phyloP scores from a whole-genome alignment of 495 filamentous ascomycete genomes.

The Tuber melanosporum region DNA sequence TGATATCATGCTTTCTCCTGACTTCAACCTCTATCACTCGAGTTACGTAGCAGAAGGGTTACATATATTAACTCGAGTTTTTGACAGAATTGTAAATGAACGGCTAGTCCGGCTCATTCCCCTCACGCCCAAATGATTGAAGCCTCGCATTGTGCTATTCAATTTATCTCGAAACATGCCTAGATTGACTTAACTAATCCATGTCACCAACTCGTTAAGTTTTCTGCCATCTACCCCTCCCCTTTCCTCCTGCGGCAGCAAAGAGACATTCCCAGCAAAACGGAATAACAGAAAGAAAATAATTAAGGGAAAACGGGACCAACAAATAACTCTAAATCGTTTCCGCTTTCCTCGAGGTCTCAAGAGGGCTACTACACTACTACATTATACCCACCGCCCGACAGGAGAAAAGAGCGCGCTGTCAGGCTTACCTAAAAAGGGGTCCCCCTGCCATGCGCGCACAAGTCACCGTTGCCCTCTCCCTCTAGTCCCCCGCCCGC shows the following conservation, averaged over 20 bases:
- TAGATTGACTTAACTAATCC: not conserved
- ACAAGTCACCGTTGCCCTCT: not conserved
- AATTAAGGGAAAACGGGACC: not conserved
- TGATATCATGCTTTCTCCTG: not conserved
- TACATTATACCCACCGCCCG: not conserved
- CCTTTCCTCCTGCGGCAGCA: not conserved
- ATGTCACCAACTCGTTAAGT: not conserved
- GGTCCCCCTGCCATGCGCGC: not conserved
- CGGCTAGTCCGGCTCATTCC: not conserved
- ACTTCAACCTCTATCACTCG: not conserved
- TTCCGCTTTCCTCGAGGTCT: not conserved
- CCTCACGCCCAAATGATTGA: not conserved
- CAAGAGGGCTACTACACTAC: not conserved
- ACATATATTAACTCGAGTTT: not conserved
- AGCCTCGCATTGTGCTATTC: not conserved
- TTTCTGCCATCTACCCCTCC: not conserved
- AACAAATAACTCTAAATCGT: not conserved
- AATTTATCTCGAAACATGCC: not conserved
- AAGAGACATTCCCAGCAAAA: not conserved
- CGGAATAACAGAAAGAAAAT: not conserved
- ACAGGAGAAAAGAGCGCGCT: constrained; percentile 1
- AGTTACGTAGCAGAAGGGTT: not conserved
- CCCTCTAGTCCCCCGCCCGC: not conserved
- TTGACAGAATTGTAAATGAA: not conserved
- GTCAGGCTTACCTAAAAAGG: not conserved